A percentile compares a stretch with the other conserved stretches of the same genome.
phyloP scores from a whole-genome alignment of 495 filamentous ascomycete species.

The Penicillium soppii region DNA sequence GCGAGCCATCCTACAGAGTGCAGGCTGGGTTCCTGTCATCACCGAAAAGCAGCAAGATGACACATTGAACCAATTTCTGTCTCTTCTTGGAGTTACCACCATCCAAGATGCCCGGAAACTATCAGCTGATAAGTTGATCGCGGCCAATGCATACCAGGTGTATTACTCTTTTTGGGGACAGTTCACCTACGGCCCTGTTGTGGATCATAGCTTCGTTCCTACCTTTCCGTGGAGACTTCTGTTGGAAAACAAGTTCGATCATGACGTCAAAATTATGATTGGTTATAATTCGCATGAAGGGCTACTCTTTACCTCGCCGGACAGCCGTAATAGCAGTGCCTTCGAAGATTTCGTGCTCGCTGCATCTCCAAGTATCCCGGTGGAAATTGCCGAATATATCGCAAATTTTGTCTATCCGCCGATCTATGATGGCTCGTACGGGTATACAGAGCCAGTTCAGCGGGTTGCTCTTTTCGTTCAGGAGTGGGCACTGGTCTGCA shows the following conservation, averaged over 20 bases:
- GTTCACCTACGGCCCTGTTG: not conserved
- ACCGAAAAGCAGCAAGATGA: not conserved
- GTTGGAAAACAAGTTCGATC: not conserved
- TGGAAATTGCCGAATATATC: not conserved
- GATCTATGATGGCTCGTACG: not conserved
- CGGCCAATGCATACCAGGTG: not conserved
- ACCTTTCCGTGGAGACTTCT: not conserved
- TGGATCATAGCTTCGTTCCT: not conserved
- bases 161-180: not conserved
- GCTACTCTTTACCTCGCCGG: not conserved
- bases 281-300: not conserved
- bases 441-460: not conserved
- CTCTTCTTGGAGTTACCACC: not conserved
- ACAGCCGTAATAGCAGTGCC: not conserved
- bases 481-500: not conserved
- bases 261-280: not conserved
- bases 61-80: not conserved
- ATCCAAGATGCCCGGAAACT: not conserved
- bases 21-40: not conserved
- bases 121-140: not conserved
- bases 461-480: not conserved
- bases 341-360: not conserved
- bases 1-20: not conserved
- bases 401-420: not conserved
- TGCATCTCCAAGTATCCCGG: too few relatives aligned